Percentiles rank a stretch among this genome's conserved stretches.
phyloP scores from a whole-genome alignment of 169 alveolate species.

The Plasmodium chabaudi region DNA sequence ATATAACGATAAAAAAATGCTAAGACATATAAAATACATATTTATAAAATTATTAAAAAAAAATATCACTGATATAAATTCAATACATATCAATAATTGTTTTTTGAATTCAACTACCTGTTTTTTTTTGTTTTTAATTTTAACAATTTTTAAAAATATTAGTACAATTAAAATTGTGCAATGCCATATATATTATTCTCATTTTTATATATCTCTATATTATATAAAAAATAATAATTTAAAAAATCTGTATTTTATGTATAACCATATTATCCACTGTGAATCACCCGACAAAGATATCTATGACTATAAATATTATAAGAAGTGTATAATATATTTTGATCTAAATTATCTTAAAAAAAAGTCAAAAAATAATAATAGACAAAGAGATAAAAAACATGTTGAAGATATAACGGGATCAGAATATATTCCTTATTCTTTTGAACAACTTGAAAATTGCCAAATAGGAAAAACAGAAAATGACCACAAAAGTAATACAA shows the following conservation, averaged over 20 bases:
- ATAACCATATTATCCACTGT: conserved; percentile 21
- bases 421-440: not conserved
- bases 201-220: conserved; percentile 11
- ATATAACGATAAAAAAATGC: conserved; percentile 17
- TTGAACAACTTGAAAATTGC: not conserved
- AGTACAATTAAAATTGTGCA: conserved; percentile 34
- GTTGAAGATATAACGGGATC: not conserved
- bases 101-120: conserved; percentile 34
- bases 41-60: conserved; percentile 26
- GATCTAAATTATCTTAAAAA: conserved; percentile 38
- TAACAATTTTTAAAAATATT: conserved; percentile 38
- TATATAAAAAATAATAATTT: conserved; percentile 27
- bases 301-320: not conserved
- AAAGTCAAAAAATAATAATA: not conserved
- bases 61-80: conserved; percentile 8
- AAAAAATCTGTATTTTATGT: conserved; percentile 8
- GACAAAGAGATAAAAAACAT: not conserved
- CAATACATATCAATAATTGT: conserved; percentile 53
- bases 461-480: not conserved
- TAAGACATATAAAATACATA: conserved; percentile 34
- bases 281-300: not conserved
- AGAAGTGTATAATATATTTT: conserved; percentile 19
- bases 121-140: conserved; percentile 20
- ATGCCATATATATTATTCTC: conserved; percentile 25
- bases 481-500: too few relatives aligned